Evolutionary conservation across 2,329 filamentous ascomycete genomes (phyloP).

Genomic region (Fusarium fracticaudum): DNA sequence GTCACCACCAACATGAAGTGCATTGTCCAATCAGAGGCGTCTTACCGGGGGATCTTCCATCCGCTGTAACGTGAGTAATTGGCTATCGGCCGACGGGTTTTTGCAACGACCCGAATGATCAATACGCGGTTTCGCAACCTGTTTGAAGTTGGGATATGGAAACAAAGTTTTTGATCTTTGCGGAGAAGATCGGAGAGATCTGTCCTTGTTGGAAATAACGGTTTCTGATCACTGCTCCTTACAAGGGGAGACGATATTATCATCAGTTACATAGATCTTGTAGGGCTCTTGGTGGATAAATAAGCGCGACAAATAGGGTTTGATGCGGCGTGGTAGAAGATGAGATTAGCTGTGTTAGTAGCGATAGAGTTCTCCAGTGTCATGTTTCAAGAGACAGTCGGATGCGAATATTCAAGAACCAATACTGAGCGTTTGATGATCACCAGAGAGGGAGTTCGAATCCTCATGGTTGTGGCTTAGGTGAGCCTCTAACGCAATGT

Average conservation of each 20-base stretch:
- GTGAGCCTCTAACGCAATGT: constrained; percentile 31
- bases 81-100: constrained; percentile 24
- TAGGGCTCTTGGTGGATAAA: not conserved
- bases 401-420: not conserved
- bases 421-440: not conserved
- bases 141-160: not conserved
- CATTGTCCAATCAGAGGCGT: constrained; percentile 2
- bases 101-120: constrained; percentile 11
- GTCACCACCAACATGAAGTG: not conserved
- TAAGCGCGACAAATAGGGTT: constrained; percentile 1
- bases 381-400: not conserved
- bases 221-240: not conserved
- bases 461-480: constrained; percentile 19
- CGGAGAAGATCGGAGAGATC: constrained; percentile 9
- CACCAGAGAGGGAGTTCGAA: not conserved
- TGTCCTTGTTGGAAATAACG: not conserved
- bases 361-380: not conserved
- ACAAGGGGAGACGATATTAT: not conserved
- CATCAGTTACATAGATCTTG: not conserved
- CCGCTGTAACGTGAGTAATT: constrained; percentile 12
- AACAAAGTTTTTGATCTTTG: constrained; percentile 1
- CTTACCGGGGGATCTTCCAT: constrained; percentile 21
- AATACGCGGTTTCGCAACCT: constrained; percentile 25
- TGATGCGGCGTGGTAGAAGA: not conserved
- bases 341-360: constrained; percentile 1